phyloP scores from a whole-genome alignment of 139 green algal species.

The Chlorella sp. region DNA sequence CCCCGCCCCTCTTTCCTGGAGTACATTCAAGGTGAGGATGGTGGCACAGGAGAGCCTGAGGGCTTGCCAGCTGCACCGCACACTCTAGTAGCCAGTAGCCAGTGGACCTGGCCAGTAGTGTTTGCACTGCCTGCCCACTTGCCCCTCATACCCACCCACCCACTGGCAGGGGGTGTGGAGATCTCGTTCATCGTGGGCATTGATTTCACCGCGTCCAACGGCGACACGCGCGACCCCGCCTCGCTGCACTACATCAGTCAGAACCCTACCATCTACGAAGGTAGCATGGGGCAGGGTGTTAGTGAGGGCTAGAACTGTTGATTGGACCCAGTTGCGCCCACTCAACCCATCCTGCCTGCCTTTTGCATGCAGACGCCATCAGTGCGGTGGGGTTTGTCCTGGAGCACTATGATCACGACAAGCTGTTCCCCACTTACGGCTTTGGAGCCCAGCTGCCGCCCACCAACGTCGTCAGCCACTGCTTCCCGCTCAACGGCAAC shows the following conservation, averaged over 20 bases:
- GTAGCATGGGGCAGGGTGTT: background rate
- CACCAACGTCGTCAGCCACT: conserved; percentile 44
- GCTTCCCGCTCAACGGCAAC: conserved; percentile 52
- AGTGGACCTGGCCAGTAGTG: too few relatives aligned
- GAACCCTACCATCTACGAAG: conserved; percentile 52
- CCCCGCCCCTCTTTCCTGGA: too few relatives aligned
- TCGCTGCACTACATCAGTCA: conserved; percentile 52
- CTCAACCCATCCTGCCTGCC: background rate
- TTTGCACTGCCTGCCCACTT: too few relatives aligned
- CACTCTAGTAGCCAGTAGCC: too few relatives aligned
- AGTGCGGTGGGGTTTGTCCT: conserved; percentile 50
- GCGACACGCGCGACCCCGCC: conserved; percentile 32
- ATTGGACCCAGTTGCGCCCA: too few relatives aligned
- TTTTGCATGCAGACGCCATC: conserved; percentile 41
- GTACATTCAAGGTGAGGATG: too few relatives aligned
- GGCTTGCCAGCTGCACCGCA: too few relatives aligned
- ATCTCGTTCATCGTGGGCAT: conserved; percentile 39
- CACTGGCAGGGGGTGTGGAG: background rate
- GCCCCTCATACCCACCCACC: background rate
- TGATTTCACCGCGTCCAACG: conserved; percentile 64
- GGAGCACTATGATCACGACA: conserved; percentile 60
- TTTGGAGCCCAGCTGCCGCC: conserved; percentile 53
- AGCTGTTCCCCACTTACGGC: conserved; percentile 50
- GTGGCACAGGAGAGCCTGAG: too few relatives aligned
- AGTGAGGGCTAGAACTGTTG: too few relatives aligned